A percentile compares a stretch with the other conserved stretches of the same genome.
Evolutionary conservation across 495 filamentous ascomycete genomes (phyloP).

Genomic region (Hypoxylon cercidicola): DNA sequence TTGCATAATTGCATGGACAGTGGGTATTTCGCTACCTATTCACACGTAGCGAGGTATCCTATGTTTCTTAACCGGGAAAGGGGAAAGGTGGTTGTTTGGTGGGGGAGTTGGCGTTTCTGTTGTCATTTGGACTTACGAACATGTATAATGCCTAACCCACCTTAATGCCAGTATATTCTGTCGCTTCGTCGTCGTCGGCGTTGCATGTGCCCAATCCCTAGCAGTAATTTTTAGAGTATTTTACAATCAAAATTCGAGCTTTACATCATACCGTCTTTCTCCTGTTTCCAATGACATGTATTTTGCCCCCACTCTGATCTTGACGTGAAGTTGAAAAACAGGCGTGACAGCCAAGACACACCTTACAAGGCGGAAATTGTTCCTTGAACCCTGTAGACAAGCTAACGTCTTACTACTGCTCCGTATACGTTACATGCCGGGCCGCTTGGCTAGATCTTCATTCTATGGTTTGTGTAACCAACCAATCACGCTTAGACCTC

Average conservation of each 20-base stretch:
- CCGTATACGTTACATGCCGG: constrained; percentile 8
- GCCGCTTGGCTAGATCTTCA: constrained; percentile 13
- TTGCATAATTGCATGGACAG: constrained; percentile 20
- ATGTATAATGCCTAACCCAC: constrained; percentile 25
- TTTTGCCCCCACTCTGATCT: constrained; percentile 4
- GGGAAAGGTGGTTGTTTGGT: neutral
- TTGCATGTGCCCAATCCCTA: constrained; percentile 9
- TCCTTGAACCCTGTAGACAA: constrained; percentile 7
- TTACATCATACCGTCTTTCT: too few species aligned
- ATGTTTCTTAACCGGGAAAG: constrained; percentile 5
- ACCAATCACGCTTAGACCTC: constrained; percentile 16
- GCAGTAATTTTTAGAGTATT: constrained; percentile 5
- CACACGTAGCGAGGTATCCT: constrained; percentile 7
- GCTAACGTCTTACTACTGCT: constrained; percentile 1
- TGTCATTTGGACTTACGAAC: constrained; percentile 14
- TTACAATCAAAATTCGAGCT: neutral
- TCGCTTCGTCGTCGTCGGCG: neutral
- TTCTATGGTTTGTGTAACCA: neutral
- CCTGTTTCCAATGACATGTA: too few species aligned
- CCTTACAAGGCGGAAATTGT: constrained; percentile 13
- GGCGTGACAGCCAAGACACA: constrained; percentile 29
- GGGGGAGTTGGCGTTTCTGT: constrained; percentile 21
- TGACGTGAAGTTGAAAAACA: constrained; percentile 41
- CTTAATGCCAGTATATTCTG: constrained; percentile 3
- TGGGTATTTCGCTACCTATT: constrained; percentile 16